phyloP scores from a whole-genome alignment of 805 yeast genomes.

The Pichia thaimueangensis region DNA sequence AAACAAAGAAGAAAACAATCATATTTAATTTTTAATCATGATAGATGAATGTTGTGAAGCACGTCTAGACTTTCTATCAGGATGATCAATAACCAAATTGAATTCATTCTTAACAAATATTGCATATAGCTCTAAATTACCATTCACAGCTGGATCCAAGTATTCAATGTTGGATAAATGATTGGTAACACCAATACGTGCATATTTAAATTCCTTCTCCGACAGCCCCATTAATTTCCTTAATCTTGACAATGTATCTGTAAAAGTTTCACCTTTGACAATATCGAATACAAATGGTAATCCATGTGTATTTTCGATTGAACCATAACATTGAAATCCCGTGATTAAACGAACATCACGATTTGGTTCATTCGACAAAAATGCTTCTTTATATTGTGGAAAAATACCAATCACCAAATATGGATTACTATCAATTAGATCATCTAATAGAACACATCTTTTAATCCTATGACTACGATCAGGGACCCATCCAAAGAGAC shows the following conservation, averaged over 20 bases:
- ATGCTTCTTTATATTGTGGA: conserved; percentile 30
- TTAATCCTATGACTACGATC: conserved; percentile 24
- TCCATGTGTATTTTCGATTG: conserved; percentile 64
- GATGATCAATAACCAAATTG: conserved; percentile 76
- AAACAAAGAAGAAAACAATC: neutral
- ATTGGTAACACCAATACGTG: conserved; percentile 56
- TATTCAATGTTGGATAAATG: conserved; percentile 28
- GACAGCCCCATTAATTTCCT: conserved; percentile 69
- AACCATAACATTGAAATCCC: conserved; percentile 73
- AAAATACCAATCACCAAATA: conserved; percentile 42
- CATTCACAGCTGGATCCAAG: conserved; percentile 45
- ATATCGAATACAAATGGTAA: conserved; percentile 76
- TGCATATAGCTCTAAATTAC: conserved; percentile 47
- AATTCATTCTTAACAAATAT: conserved; percentile 23
- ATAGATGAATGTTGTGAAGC: conserved; percentile 51
- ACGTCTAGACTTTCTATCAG: conserved; percentile 66
- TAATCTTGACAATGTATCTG: conserved; percentile 59
- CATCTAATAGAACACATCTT: conserved; percentile 29
- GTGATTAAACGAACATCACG: conserved; percentile 41
- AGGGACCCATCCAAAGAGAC: conserved; percentile 55
- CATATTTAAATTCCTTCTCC: conserved; percentile 71
- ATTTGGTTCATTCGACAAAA: conserved; percentile 15
- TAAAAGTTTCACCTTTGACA: conserved; percentile 58
- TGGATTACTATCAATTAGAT: conserved; percentile 34
- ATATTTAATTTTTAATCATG: conserved; percentile 41